Evolutionary conservation across 2,329 filamentous ascomycete genomes (phyloP), one percentile per base, ranked within the genome.

Genomic region (Orbilia quercus): DNA sequence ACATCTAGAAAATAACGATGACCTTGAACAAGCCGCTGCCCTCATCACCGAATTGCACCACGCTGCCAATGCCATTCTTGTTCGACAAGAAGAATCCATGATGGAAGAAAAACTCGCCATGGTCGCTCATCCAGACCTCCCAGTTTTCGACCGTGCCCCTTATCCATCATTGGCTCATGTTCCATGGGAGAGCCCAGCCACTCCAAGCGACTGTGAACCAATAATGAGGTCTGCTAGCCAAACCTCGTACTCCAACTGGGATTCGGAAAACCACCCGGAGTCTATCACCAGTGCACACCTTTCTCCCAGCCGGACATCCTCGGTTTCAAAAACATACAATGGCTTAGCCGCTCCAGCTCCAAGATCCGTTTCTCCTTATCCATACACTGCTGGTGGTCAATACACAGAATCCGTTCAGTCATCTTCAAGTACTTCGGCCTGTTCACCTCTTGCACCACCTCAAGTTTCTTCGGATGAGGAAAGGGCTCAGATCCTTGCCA

Each of bases 1-100:
- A 82, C 92, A 96, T 82, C 92, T 98, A 79, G 92, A 96, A 82
- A 91, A 90, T 79, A 91, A 89, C 82, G 93, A 97, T 80, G 95
- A 97, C 81, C 90, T 97, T 79, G 94, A 99, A 85, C 92, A 94
- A 78, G 95, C 95, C 77, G 95, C 95, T 77, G 97, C 98, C 92
- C 88, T 99, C 81, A 96, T 99, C 84, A 95, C 94, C 80, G 93
- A 98, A 83, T 90, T 98, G 80, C 94, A 96, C 83, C 92, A 97
- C 84, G 97, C 97, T 84, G 93, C 89, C 79, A 94, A 93, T 82
- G 89, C 87, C 70, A 88, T 88, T 78, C 91, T 88, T 83, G 85
- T 80, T 80, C 82, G 77, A 84, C 85, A 79, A 81, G 81, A 78
- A 82, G 82, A 76, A 83, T 80, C 82, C 81, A 84, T 81, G 78